Evolutionary conservation across 2,329 filamentous ascomycete species (phyloP), one percentile per base, ranked within the genome.

Genomic region (Tolypocladium capitatum): DNA sequence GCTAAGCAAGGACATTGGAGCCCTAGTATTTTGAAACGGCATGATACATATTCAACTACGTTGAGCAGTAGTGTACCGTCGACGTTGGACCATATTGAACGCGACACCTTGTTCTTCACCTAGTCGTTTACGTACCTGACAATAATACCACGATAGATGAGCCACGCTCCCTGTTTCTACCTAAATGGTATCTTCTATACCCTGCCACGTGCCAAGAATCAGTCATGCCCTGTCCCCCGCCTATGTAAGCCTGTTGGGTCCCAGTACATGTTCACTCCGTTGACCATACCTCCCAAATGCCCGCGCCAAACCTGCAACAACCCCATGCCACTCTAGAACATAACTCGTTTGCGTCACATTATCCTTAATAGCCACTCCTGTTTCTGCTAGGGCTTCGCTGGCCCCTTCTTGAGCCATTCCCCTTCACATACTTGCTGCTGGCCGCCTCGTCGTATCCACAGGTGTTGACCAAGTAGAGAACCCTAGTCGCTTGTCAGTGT

Each of bases 391-490:
- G 56, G 42, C 59, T 61, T 46, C 58, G 49, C 32, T 59, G 55
- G 14, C 53, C 47, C 48, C 51, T 60, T 46, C 54, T 55, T 33
- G 57, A 51, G 11, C 58, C 55, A 53, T 61, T 69, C 46, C 75
- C 72, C 44, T 63, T 61, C 40, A 75, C 66, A 40, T 76, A 60
- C 16, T 61, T 59, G 50, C 68, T 65, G 54, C 74, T 75, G 31
- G 73, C 75, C n/a, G 65, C 63, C 47, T 64, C 61, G 53, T 79
- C 76, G 55, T 75, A 79, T 32, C 76, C 76, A 51, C 76, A 74
- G 10, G 72, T 62, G 33, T 68, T 62, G 31, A 67, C 73, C 28
- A 80, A 62, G 55, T 77, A 79, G 45, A 65, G 61, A 45, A 77
- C 60, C 53, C 75, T 79, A 48, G 16, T 4, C 33, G 11, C 30